Evolutionary conservation across 345 rosid species (phyloP), one percentile per base, ranked within the genome.

Genomic region (Melastoma malabathricum): DNA sequence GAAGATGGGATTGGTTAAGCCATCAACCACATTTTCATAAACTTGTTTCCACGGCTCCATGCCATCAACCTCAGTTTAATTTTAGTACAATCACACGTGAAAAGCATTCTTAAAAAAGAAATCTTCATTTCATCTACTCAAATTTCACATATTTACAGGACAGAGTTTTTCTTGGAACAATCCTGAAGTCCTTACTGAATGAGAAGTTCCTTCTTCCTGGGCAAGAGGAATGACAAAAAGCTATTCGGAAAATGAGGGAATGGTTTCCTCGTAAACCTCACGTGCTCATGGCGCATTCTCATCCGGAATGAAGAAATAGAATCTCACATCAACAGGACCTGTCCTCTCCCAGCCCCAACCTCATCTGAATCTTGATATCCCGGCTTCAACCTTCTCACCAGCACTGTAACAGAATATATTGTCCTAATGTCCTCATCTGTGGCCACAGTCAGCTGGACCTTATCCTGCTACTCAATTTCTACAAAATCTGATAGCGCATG

Each of bases 391-490:
- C 96, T 80, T 27, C 96, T 75, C 31, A 92, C 86, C 31, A 96
- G 98, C 52, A 92, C 96, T 0, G 86, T 82, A 58, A 92, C 96
- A 0, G 98, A 92, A 78, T 87, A 92, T 27, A 92, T 75, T 0
- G 96, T 92, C 18, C 98, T 96, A 1, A 87, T 76, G 63, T 86
- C 98, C 41, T 82, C 59, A 46, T 90, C 98, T 2, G 96, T 68
- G 2, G 86, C 78, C 23, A 87, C 96, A 17, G 70, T 92, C 43
- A 92, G 78, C 76, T 87, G 96, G 53, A 92, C 96, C 68, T 84
- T 87, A 38, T 92, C 98, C 75, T 82, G 92, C 12, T 95, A 87
- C 48, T 92, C 98, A 13, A 92, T 87, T 80, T 78, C 96, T 22
- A 92, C 98, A 16, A 92, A 80, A 69, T 92, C 95, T 8, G 98